These are phyloP conservation scores for Penicillium capsulatum DNA, from an alignment of 2,329 filamentous ascomycete species.

Conservation along the genomic window DNA sequence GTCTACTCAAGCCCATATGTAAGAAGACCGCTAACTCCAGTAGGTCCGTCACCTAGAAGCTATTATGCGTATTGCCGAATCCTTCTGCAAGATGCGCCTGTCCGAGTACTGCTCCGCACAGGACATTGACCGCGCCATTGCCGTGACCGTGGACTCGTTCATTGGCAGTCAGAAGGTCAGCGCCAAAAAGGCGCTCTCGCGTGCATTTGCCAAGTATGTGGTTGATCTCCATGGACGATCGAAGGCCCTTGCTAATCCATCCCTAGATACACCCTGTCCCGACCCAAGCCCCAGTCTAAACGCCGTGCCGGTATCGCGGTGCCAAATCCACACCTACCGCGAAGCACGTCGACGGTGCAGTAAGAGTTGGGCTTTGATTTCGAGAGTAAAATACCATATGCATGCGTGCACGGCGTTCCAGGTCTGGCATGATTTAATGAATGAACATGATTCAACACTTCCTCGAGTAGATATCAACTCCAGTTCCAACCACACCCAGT, in stretches of 20 bases:
- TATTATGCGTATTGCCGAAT: slow-evolving; percentile 89
- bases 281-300: slow-evolving; percentile 40
- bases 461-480: too few species aligned
- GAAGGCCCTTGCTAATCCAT: slow-evolving; percentile 10
- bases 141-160: slow-evolving; percentile 93
- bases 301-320: slow-evolving; percentile 36
- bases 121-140: slow-evolving; percentile 95
- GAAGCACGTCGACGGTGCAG: slow-evolving; percentile 12
- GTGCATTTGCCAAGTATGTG: slow-evolving; percentile 95
- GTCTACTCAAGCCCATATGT: slow-evolving; percentile 34
- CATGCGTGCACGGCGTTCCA: slow-evolving; percentile 20
- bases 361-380: slow-evolving; percentile 18
- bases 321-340: slow-evolving; percentile 27
- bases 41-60: slow-evolving; percentile 96
- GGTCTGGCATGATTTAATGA: slow-evolving; percentile 21
- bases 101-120: slow-evolving; percentile 86
- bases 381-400: slow-evolving; percentile 22
- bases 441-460: slow-evolving; percentile 15
- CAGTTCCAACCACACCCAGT: too few species aligned
- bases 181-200: slow-evolving; percentile 90
- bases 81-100: slow-evolving; percentile 97
- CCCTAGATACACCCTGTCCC: slow-evolving; percentile 37
- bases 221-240: too few species aligned
- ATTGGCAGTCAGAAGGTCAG: slow-evolving; percentile 95
- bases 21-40: slow-evolving; percentile 5